A percentile compares a stretch with the other conserved stretches of the same genome.
These are phyloP conservation scores for Osmanthus fragrans DNA, from an alignment of 257 asterid species.

Conservation along the genomic window DNA sequence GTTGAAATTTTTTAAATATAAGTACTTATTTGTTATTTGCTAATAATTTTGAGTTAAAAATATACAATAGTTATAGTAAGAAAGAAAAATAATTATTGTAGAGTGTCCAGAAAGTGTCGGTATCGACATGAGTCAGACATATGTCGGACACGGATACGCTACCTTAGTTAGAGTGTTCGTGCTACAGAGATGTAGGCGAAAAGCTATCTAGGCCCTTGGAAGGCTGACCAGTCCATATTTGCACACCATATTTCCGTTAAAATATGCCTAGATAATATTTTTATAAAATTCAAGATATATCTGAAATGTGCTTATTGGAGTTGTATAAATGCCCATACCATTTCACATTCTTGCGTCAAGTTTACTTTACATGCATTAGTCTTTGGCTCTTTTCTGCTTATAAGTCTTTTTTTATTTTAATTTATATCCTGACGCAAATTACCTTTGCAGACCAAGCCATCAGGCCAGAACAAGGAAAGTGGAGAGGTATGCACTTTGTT, in stretches of 20 bases:
- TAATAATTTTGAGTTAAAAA: no score
- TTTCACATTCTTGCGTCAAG: not conserved
- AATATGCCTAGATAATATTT: conserved; percentile 3
- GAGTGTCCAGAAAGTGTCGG: no score
- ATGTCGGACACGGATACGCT: no score
- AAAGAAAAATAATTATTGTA: no score
- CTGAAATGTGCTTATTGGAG: conserved; percentile 1
- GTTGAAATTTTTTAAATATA: no score
- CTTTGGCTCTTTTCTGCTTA: not conserved
- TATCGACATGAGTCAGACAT: no score
- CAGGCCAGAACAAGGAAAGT: conserved; percentile 40
- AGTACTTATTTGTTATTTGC: no score
- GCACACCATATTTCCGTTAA: not conserved
- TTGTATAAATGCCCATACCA: conserved; percentile 2
- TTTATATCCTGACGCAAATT: conserved; percentile 1
- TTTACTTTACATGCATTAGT: not conserved
- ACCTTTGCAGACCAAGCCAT: conserved; percentile 44
- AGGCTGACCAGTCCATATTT: not conserved
- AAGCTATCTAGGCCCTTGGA: not conserved
- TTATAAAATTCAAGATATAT: conserved; percentile 12
- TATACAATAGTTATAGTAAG: no score
- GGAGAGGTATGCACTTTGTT: conserved; percentile 46
- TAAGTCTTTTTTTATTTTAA: not conserved
- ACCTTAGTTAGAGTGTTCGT: no score
- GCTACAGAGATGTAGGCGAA: no score